phyloP scores from a whole-genome alignment of 1,284 basidiomycete species.

The Irpex sp. region DNA sequence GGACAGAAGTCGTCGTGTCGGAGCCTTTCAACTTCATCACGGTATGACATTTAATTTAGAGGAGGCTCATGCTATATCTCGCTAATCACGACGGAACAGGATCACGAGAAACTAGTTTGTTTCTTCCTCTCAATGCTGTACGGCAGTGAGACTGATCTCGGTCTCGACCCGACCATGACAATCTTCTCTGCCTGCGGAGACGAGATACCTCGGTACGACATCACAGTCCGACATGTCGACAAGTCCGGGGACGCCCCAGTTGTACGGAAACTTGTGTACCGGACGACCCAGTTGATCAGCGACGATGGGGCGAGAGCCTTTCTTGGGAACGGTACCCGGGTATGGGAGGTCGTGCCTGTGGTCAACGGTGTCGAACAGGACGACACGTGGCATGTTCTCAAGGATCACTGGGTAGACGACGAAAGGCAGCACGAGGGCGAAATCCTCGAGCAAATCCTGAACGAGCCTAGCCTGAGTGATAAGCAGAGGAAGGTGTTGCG shows the following conservation, averaged over 20 bases:
- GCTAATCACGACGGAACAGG: not conserved
- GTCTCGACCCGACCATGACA: not conserved
- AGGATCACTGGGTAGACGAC: constrained; percentile 9
- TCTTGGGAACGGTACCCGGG: constrained; percentile 3
- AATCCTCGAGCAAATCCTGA: not conserved
- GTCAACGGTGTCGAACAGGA: constrained; percentile 1
- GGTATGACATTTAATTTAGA: not conserved
- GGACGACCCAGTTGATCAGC: not conserved
- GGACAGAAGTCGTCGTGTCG: not conserved
- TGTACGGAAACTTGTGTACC: not conserved
- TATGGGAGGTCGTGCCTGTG: constrained; percentile 1
- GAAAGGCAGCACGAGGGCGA: constrained; percentile 6
- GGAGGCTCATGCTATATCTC: not conserved
- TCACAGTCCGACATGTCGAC: not conserved
- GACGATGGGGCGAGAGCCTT: not conserved
- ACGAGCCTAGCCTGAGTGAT: not conserved
- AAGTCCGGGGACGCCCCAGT: not conserved
- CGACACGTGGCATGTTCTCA: not conserved
- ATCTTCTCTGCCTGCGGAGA: not conserved
- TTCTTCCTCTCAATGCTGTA: not conserved
- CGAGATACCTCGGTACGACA: not conserved
- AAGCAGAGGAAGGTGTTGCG: not conserved
- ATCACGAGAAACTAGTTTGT: not conserved
- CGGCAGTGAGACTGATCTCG: not conserved
- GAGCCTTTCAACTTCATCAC: not conserved